Percentiles rank a stretch among this genome's conserved stretches.
Evolutionary conservation across 495 filamentous ascomycete genomes (phyloP).

Genomic region (Neurospora sp.): DNA sequence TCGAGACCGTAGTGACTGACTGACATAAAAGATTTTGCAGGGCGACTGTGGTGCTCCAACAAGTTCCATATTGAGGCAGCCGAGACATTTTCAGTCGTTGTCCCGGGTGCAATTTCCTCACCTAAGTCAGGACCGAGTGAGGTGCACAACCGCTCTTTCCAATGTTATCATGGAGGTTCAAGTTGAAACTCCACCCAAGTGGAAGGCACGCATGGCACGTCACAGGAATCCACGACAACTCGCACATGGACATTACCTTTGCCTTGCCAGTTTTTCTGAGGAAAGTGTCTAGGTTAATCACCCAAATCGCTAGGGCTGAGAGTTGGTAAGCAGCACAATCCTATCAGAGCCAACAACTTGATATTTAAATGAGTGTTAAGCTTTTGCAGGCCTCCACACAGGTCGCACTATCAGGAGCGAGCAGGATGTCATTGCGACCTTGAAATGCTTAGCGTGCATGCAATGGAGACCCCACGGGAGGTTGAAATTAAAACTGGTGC

Average conservation of each 20-base stretch:
- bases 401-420: neutral
- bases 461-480: neutral
- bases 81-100: neutral
- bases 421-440: neutral
- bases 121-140: neutral
- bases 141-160: neutral
- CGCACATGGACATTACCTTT: neutral
- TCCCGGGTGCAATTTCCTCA: neutral
- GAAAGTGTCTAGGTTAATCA: neutral
- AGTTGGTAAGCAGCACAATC: neutral
- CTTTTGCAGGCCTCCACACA: neutral
- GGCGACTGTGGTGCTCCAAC: neutral
- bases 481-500: neutral
- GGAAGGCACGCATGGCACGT: neutral
- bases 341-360: no score
- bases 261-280: neutral
- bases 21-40: neutral
- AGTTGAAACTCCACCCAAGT: neutral
- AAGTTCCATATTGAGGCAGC: neutral
- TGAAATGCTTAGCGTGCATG: neutral
- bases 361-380: neutral
- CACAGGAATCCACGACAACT: neutral
- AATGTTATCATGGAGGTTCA: neutral
- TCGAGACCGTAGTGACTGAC: neutral
- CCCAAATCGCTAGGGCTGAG: neutral